phyloP scores from a whole-genome alignment of 2,329 filamentous ascomycete genomes.

The Ophiostoma angusticollis region DNA sequence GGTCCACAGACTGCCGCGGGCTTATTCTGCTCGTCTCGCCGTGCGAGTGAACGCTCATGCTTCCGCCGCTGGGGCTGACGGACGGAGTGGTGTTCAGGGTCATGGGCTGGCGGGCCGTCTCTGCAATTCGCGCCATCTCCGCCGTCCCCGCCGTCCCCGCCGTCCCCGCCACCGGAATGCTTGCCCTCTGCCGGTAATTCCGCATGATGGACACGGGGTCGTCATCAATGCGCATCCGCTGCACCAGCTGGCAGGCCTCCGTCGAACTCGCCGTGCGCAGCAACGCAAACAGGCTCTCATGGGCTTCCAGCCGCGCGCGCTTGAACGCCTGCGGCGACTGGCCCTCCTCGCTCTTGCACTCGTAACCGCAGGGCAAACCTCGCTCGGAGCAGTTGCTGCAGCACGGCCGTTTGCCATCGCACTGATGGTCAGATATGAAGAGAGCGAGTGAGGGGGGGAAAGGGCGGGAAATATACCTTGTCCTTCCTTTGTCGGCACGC shows the following conservation, averaged over 20 bases:
- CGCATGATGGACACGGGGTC: conserved; percentile 10
- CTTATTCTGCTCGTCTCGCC: conserved; percentile 1
- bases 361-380: conserved; percentile 19
- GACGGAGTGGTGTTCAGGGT: background rate
- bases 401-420: conserved; percentile 21
- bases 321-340: conserved; percentile 21
- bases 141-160: too few relatives aligned
- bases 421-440: conserved; percentile 17
- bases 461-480: conserved; percentile 12
- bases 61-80: background rate
- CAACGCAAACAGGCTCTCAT: conserved; percentile 18
- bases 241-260: conserved; percentile 18
- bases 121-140: background rate
- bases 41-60: background rate
- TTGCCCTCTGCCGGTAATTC: too few relatives aligned
- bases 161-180: background rate
- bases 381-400: conserved; percentile 20
- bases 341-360: conserved; percentile 20
- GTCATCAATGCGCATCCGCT: conserved; percentile 15
- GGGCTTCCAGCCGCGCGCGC: conserved; percentile 17
- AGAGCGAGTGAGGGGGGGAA: too few relatives aligned
- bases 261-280: conserved; percentile 15
- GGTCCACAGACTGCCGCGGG: background rate
- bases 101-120: background rate
- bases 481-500: conserved; percentile 19